Percentiles rank a stretch among this genome's conserved stretches.
Evolutionary conservation across 2,329 filamentous ascomycete species (phyloP).

Genomic region (Aspergillus calidoustus): DNA sequence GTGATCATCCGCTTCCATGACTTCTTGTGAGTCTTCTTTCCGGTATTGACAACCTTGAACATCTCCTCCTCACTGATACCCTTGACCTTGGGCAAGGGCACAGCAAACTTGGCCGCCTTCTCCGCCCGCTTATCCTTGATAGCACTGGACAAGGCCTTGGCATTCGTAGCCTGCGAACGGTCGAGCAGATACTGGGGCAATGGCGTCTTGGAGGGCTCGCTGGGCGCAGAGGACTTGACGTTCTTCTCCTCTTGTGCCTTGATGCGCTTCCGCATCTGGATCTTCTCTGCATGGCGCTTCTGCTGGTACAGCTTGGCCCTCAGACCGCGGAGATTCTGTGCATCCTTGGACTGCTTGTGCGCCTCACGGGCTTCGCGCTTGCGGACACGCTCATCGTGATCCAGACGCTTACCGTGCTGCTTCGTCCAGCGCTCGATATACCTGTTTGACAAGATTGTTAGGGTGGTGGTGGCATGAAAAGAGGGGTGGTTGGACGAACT

Average conservation of each 20-base stretch:
- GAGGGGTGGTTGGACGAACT: constrained; percentile 39
- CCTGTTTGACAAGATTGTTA: constrained; percentile 32
- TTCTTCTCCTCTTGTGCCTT: constrained; percentile 95
- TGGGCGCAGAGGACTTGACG: constrained; percentile 79
- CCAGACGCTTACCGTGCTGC: constrained; percentile 65
- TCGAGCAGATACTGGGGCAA: constrained; percentile 94
- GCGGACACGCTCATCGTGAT: constrained; percentile 85
- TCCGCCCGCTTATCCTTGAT: constrained; percentile 96
- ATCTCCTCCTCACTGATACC: constrained; percentile 96
- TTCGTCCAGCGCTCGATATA: constrained; percentile 80
- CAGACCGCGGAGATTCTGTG: constrained; percentile 90
- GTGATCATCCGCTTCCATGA: constrained; percentile 69
- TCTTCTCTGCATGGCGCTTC: constrained; percentile 96
- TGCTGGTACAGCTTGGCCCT: constrained; percentile 92
- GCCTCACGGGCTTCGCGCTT: constrained; percentile 87
- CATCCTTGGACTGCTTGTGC: constrained; percentile 85
- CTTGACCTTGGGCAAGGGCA: constrained; percentile 90
- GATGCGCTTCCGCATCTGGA: constrained; percentile 95
- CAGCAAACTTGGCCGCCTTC: constrained; percentile 90
- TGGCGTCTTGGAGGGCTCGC: constrained; percentile 76
- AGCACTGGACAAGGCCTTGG: constrained; percentile 76
- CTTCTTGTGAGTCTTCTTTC: constrained; percentile 92
- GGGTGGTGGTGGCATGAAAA: constrained; percentile 19
- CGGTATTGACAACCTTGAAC: constrained; percentile 96
- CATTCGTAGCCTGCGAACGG: constrained; percentile 69